Conservation (phyloP, 352 stramenopile genomes). For the Phytophthora litchii region DNA sequence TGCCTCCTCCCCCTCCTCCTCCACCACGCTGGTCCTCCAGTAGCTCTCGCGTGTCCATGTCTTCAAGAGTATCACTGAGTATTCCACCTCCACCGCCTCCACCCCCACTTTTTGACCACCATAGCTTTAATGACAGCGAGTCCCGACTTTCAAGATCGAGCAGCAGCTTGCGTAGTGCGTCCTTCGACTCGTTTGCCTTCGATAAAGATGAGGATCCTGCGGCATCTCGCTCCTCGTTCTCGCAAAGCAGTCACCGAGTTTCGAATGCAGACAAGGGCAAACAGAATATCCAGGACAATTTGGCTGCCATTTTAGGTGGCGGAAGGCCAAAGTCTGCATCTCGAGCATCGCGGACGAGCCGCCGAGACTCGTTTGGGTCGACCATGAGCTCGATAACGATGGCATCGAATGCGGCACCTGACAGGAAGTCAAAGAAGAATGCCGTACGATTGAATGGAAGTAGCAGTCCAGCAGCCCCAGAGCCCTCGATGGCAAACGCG, state of each 20-base stretch:
- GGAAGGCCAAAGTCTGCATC: constrained; percentile 34
- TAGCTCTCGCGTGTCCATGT: constrained; percentile 34
- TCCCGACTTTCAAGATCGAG: constrained; percentile 54
- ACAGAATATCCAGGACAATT: constrained; percentile 52
- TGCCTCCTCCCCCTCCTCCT: constrained; percentile 35
- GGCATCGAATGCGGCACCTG: constrained; percentile 17
- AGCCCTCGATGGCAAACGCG: constrained; percentile 59
- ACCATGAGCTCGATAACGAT: constrained; percentile 37
- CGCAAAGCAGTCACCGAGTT: constrained; percentile 43
- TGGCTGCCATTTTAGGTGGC: constrained; percentile 71
- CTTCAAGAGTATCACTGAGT: constrained; percentile 38
- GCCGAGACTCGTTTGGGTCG: constrained; percentile 66
- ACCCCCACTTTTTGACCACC: constrained; percentile 36
- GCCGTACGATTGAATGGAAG: constrained; percentile 19
- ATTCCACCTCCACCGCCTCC: constrained; percentile 55
- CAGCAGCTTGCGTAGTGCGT: constrained; percentile 58
- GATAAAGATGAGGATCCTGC: constrained; percentile 37
- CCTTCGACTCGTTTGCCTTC: constrained; percentile 54
- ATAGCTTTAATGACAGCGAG: constrained; percentile 34
- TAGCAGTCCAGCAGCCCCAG: constrained; percentile 14
- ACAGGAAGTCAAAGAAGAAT: constrained; percentile 32
- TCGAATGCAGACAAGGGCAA: constrained; percentile 52
- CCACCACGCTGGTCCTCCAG: constrained; percentile 30
- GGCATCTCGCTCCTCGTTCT: constrained; percentile 48
- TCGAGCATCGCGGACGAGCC: constrained; percentile 29